phyloP scores from a whole-genome alignment of 1,284 basidiomycete genomes.

The Hemileia vastatrix region DNA sequence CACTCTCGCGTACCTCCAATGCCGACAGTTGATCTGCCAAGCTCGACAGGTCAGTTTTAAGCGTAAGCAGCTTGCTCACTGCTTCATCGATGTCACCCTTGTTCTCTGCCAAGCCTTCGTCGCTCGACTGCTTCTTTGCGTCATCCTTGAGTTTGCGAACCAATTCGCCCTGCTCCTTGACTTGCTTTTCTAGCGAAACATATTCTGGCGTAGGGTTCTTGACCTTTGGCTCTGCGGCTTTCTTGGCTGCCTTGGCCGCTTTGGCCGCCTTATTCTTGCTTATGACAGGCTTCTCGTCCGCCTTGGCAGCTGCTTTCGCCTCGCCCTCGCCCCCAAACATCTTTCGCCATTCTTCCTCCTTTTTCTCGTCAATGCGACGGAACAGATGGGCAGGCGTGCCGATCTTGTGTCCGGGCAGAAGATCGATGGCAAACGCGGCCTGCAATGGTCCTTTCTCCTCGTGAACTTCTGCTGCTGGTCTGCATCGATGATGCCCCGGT shows the following conservation, averaged over 20 bases:
- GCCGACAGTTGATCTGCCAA: too few relatives aligned
- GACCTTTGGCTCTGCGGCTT: slow-evolving; percentile 46
- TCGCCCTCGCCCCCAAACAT: slow-evolving; percentile 65
- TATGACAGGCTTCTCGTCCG: too few relatives aligned
- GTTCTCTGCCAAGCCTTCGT: slow-evolving; percentile 52
- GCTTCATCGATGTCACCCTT: slow-evolving; percentile 49
- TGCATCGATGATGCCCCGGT: too few relatives aligned
- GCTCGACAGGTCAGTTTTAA: slow-evolving; percentile 62
- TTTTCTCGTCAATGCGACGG: slow-evolving; percentile 83
- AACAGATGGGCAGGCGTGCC: slow-evolving; percentile 82
- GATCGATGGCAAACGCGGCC: slow-evolving; percentile 62
- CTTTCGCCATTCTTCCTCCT: slow-evolving; percentile 69
- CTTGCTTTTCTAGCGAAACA: slow-evolving; percentile 57
- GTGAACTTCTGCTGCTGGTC: too few relatives aligned
- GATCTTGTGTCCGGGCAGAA: slow-evolving; percentile 74
- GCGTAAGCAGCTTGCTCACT: slow-evolving; percentile 50
- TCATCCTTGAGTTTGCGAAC: slow-evolving; percentile 61
- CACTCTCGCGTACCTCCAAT: too few relatives aligned
- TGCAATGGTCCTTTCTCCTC: too few relatives aligned
- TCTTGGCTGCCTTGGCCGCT: slow-evolving; percentile 38
- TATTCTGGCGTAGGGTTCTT: slow-evolving; percentile 58
- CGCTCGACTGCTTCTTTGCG: too few relatives aligned
- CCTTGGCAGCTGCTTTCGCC: too few relatives aligned
- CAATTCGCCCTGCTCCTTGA: slow-evolving; percentile 61
- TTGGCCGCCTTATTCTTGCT: slow-evolving; percentile 54